These are phyloP conservation scores for Capsaspora owczarzaki DNA, from an alignment of 78 protist species.

Conservation along the genomic window DNA sequence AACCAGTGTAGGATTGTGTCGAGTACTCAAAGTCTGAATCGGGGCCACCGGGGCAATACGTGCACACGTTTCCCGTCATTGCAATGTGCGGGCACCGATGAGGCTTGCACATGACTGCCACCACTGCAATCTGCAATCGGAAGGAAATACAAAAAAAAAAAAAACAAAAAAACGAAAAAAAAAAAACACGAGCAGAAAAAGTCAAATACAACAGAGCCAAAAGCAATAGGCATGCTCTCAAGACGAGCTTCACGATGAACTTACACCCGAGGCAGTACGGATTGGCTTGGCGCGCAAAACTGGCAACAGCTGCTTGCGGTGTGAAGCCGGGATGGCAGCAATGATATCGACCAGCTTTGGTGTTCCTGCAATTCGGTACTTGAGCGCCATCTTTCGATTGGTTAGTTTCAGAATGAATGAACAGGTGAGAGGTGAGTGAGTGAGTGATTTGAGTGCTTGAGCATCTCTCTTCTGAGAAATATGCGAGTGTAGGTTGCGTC, in stretches of 20 bases:
- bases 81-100: conserved; percentile 94
- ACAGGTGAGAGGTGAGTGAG: no score
- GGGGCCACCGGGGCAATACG: conserved; percentile 93
- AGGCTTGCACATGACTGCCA: conserved; percentile 97
- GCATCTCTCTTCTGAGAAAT: no score
- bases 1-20: conserved; percentile 89
- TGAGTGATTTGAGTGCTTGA: no score
- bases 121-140: conserved; percentile 72
- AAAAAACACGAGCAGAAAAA: neutral
- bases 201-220: neutral
- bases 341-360: conserved; percentile 80
- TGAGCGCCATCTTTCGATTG: neutral
- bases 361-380: conserved; percentile 12
- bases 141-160: neutral
- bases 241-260: neutral
- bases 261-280: conserved; percentile 88
- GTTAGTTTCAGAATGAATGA: no score
- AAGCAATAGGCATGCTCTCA: neutral
- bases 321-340: conserved; percentile 80
- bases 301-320: conserved; percentile 60
- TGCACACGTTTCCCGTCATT: conserved; percentile 78
- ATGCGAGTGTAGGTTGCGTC: no score
- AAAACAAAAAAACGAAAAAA: neutral
- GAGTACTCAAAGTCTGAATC: conserved; percentile 94
- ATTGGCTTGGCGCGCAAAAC: conserved; percentile 82